Evolutionary conservation across 78 protist genomes (phyloP), one percentile per base, ranked within the genome.

Genomic region (Capsaspora owczarzaki): DNA sequence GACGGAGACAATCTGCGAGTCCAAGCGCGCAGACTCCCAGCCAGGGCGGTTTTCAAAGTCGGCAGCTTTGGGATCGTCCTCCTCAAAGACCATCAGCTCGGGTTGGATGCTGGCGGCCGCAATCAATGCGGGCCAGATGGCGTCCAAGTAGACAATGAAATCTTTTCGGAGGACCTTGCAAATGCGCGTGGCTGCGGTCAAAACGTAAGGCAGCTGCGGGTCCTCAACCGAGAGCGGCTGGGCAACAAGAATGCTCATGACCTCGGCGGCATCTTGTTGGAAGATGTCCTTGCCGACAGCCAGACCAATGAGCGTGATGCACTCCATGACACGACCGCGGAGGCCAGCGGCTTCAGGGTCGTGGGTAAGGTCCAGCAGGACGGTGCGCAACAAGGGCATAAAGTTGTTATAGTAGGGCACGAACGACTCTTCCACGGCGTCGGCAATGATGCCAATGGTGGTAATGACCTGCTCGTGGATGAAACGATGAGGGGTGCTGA

Each of bases 321-420:
- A 82, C 86, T 95, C 97, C 82, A 95, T 89, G 23, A 93, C 87
- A 86, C 90, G 87, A 51, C 94, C 97, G 33, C 93, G 86, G 47
- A 95, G 82, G 53, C 72, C 12, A 22, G 85, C 76, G 27, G 16
- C 35, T 70, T 79, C 87, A 79, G 46, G 33, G 44, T 46, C 37
- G 23, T 38, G n/a, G 42, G 8, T 35, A 0, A 87, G 81, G 0
- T 3, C 2, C 42, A 27, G 33, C 68, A 94, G 61, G 68, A 92
- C 80, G 8, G 53, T 38, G 63, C 83, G 71, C 38, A 95, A 85
- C 41, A 80, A 46, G 49, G 95, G 95, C 80, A 93, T 78, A 82
- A 95, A 82, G 29, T 53, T 1, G 79, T 76, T 85, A 76, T 92
- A 95, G 81, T 81, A 89, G 47, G 79, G 46, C 2, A 0, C 72